Evolutionary conservation across 2,329 filamentous ascomycete genomes (phyloP), one percentile per base, ranked within the genome.

Genomic region (Balansia obtecta): DNA sequence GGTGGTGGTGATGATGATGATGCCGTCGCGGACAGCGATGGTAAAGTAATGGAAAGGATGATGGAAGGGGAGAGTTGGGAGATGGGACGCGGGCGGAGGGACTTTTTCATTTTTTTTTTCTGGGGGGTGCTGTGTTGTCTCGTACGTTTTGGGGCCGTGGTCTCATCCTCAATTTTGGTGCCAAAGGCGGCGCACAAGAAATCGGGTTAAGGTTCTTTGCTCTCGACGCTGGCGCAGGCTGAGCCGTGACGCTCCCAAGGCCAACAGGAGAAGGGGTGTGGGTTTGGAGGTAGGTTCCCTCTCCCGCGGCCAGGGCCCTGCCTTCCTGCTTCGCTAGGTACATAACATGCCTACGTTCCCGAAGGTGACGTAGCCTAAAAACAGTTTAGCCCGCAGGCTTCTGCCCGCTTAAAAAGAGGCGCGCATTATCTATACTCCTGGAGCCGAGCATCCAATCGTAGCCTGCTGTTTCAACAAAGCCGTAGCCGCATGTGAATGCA

Each of bases 131-230:
- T 57, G 56, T 53, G 58, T 56, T 66, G 63, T 66, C 64, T 66
- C 61, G 64, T 61, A 61, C 57, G 59, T 57, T 65, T 63, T 64
- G 61, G 61, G 62, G 63, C 55, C 59, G 63, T 67, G 62, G 65
- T 66, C 61, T 67, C 62, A 67, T 68, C 64, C 63, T 64, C 62
- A 56, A 63, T 65, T 67, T 65, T 64, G 63, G 65, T 63, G 63
- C 63, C 60, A 60, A 61, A 63, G 65, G 64, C 64, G 63, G 64
- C 65, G 62, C 65, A 67, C 63, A 64, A 59, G 57, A 64, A 58
- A 61, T 53, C 62, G 61, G 62, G 59, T 60, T 60, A 61, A 63
- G 61, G 56, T 63, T 63, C 55, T 59, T 54, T 52, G 52, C 45
- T 51, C 50, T 54, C 52, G 53, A 56, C 52, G 55, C 52, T 50